Base-by-base conservation (phyloP, 2,329 filamentous ascomycete genomes). In the Metarhizium anisopliae region DNA sequence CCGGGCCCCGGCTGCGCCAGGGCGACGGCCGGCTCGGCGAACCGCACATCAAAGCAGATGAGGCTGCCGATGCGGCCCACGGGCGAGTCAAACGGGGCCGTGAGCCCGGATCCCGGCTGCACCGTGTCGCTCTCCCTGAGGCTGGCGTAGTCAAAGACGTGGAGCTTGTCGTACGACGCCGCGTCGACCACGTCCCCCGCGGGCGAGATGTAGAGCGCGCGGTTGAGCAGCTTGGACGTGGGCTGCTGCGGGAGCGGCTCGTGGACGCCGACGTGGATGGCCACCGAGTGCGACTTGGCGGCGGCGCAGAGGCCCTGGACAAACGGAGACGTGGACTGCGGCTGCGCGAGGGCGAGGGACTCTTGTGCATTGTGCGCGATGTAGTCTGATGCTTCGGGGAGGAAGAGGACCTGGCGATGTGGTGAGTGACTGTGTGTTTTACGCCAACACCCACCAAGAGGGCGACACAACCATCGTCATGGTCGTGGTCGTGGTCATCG, bases 371-470 rank as follows among this genome's bases (percentile, higher is more conserved):
- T 85, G 2, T 80, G 76, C 20, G 84, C 87, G 64, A 96, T 91
- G 75, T 96, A 96, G 74, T 96, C 91, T 56, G 83, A 84, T 29
- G 93, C 93, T 78, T 96, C 93, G 13, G 93, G 93, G 54, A 96
- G 85, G 74, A 97, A 96, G 52, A 96, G 81, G 18, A 88, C 83
- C 82, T 89, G 59, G 32, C 29, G 4, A 10, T 14, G 20, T 14
- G 6, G 32, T 35, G 32, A 35, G 32, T 11, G 32, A 35, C 32
- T 35, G 32, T 11, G 32, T 35, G 7, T 35, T 11, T 11, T 11
- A 11, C 25, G 25, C 25, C 25, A 25, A 25, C 4, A 25, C 25
- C 25, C 3, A 20, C 20, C 20, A 20, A 20, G 20, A 20, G 20
- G 20, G 20, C 20, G 20, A 20, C 20, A 20, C 20, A 25, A 14